A percentile compares a stretch with the other conserved stretches of the same genome.
These are phyloP conservation scores for Hirsutella rhossiliensis DNA, from an alignment of 2,329 filamentous ascomycete genomes.

Conservation along the genomic window DNA sequence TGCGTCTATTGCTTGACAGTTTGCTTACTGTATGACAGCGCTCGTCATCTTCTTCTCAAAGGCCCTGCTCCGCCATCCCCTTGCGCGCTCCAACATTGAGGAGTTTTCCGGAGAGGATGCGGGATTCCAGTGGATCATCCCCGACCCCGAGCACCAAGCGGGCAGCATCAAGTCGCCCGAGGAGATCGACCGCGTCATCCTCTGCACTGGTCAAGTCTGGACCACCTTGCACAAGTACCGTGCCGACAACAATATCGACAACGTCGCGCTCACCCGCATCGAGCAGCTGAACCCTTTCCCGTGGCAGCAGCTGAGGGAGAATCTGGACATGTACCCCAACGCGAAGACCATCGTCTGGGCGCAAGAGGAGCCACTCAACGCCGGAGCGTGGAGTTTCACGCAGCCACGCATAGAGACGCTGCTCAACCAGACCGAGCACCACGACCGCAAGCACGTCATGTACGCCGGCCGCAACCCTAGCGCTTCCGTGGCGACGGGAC, in stretches of 20 bases:
- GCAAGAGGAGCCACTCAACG: conserved; percentile 96
- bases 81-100: conserved; percentile 80
- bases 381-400: conserved; percentile 92
- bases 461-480: conserved; percentile 92
- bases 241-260: conserved; percentile 71
- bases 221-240: conserved; percentile 84
- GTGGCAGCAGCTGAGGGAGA: conserved; percentile 92
- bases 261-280: conserved; percentile 87
- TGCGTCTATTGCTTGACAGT: neutral
- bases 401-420: conserved; percentile 96
- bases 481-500: conserved; percentile 83
- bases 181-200: conserved; percentile 84
- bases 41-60: conserved; percentile 98
- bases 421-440: conserved; percentile 83
- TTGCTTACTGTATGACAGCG: conserved; percentile 35
- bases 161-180: conserved; percentile 66
- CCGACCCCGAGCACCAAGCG: conserved; percentile 71
- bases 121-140: conserved; percentile 94
- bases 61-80: conserved; percentile 83
- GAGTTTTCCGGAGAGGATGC: conserved; percentile 76
- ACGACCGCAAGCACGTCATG: conserved; percentile 91
- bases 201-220: conserved; percentile 94
- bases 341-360: conserved; percentile 95
- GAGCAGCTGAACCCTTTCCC: conserved; percentile 99
- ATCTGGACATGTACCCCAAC: conserved; percentile 93